A percentile compares a stretch with the other conserved stretches of the same genome.
These are phyloP conservation scores for Skeletonema potamos DNA, from an alignment of 108 stramenopile species.

Conservation along the genomic window DNA sequence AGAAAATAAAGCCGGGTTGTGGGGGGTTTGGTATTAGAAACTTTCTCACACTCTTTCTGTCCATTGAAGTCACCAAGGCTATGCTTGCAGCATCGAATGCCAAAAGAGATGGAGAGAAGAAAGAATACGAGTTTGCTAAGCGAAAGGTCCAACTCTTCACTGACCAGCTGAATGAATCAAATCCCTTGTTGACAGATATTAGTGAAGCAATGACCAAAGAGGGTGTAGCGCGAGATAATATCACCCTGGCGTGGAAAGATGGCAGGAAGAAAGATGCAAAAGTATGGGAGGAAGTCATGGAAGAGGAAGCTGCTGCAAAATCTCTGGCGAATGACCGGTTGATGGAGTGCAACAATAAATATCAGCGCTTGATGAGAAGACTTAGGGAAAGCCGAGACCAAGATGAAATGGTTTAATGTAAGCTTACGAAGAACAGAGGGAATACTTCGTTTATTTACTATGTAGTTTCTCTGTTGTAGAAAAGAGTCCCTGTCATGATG, in stretches of 20 bases:
- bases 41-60: constrained; percentile 86
- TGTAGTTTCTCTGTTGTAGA: too few relatives aligned
- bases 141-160: constrained; percentile 72
- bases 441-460: too few relatives aligned
- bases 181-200: constrained; percentile 85
- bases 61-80: constrained; percentile 86
- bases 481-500: too few relatives aligned
- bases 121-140: constrained; percentile 25
- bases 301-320: constrained; percentile 49
- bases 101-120: constrained; percentile 39
- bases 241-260: constrained; percentile 4
- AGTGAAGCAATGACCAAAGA: constrained; percentile 88
- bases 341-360: constrained; percentile 74
- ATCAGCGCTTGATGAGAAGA: constrained; percentile 72
- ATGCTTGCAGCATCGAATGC: constrained; percentile 72
- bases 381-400: constrained; percentile 45
- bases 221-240: constrained; percentile 38
- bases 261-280: constrained; percentile 20
- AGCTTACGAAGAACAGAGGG: too few relatives aligned
- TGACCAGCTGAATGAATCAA: constrained; percentile 83
- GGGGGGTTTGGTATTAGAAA: constrained; percentile 91
- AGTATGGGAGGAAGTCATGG: constrained; percentile 38
- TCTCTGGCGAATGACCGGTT: constrained; percentile 53
- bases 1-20: constrained; percentile 76
- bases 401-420: too few relatives aligned